Conservation (phyloP, 129 eudicot genomes). For the sunflower (Helianthus annuus) region DNA sequence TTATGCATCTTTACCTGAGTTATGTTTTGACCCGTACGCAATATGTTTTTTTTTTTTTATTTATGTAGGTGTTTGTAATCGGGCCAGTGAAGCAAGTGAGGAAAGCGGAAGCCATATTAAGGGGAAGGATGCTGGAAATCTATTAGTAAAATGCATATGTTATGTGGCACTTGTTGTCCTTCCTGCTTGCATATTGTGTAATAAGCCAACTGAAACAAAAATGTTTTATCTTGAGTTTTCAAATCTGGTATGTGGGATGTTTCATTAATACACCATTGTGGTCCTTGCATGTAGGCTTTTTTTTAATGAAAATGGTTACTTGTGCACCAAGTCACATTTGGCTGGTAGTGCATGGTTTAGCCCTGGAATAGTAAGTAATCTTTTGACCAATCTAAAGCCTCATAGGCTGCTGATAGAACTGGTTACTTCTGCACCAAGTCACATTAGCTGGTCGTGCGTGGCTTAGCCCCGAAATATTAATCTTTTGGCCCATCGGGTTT, state of each 20-base stretch:
- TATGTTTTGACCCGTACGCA: not conserved
- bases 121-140: slow-evolving; percentile 78
- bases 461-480: no score
- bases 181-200: slow-evolving; percentile 25
- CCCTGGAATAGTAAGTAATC: not conserved
- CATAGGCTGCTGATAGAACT: not conserved
- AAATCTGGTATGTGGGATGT: slow-evolving; percentile 10
- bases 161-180: slow-evolving; percentile 5
- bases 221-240: slow-evolving; percentile 10
- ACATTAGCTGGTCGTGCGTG: no score
- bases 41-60: not conserved
- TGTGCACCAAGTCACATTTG: slow-evolving; percentile 3
- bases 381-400: not conserved
- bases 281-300: not conserved
- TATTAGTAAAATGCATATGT: slow-evolving; percentile 33
- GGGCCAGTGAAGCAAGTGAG: slow-evolving; percentile 85
- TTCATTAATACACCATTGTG: not conserved
- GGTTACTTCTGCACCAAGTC: no score
- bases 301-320: slow-evolving; percentile 3
- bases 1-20: not conserved
- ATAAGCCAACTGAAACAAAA: slow-evolving; percentile 34
- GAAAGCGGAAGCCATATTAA: slow-evolving; percentile 92
- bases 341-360: not conserved
- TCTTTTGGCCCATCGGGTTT: no score
- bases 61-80: slow-evolving; percentile 72